These are phyloP conservation scores for Candida loeiensis DNA, from an alignment of 805 yeast genomes.

Conservation along the genomic window DNA sequence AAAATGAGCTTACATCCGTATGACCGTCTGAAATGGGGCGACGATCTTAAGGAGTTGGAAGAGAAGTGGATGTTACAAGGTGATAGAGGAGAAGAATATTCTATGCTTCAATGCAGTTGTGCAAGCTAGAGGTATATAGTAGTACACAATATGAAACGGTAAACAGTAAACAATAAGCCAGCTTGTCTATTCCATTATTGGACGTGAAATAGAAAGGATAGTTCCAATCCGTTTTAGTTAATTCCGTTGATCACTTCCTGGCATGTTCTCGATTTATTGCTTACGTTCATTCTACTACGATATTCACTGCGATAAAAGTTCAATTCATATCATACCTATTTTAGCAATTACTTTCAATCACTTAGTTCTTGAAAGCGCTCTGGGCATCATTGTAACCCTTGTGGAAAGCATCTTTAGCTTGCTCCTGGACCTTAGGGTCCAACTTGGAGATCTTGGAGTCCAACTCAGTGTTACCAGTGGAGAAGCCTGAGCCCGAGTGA, in stretches of 20 bases:
- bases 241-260: no score
- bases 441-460: conserved; percentile 34
- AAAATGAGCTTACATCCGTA: conserved; percentile 77
- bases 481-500: conserved; percentile 14
- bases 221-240: background rate
- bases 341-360: background rate
- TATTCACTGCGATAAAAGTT: no score
- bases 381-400: conserved; percentile 39
- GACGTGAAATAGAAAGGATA: background rate
- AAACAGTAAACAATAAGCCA: no score
- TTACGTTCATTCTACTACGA: no score
- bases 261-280: no score
- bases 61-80: conserved; percentile 49
- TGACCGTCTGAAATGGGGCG: conserved; percentile 65
- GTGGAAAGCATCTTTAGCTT: conserved; percentile 40
- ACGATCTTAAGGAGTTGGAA: conserved; percentile 56
- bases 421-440: conserved; percentile 31
- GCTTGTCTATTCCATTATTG: no score
- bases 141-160: no score
- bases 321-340: background rate
- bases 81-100: conserved; percentile 47
- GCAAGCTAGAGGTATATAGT: no score
- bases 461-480: conserved; percentile 35
- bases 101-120: conserved; percentile 77
- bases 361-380: conserved; percentile 19